Evolutionary conservation across 1,284 basidiomycete species (phyloP).

Genomic region (Sanguinoderma infundibulare): DNA sequence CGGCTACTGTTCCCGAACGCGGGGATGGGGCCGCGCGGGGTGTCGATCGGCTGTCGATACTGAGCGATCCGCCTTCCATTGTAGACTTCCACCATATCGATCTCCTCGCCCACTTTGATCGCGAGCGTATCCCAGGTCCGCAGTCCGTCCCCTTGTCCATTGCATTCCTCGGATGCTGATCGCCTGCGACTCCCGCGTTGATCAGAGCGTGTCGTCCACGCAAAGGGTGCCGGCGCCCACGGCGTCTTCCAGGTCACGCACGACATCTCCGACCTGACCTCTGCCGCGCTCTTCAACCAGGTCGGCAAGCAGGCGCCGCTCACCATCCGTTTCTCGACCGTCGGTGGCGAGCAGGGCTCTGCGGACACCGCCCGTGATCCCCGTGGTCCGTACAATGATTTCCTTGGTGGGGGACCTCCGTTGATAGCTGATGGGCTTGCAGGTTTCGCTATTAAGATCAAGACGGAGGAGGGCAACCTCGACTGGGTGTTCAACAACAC

Average conservation of each 20-base stretch:
- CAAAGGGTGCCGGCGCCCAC: slow-evolving; percentile 89
- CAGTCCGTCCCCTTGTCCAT: slow-evolving; percentile 10
- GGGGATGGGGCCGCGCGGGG: background rate
- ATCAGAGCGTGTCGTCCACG: slow-evolving; percentile 64
- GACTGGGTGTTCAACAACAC: slow-evolving; percentile 95
- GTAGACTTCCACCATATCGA: slow-evolving; percentile 89
- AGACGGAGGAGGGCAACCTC: slow-evolving; percentile 88
- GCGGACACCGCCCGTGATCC: slow-evolving; percentile 92
- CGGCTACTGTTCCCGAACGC: background rate
- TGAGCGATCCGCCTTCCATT: slow-evolving; percentile 10
- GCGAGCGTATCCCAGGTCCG: slow-evolving; percentile 87
- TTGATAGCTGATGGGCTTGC: background rate
- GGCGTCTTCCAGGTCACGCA: slow-evolving; percentile 91
- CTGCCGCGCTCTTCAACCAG: slow-evolving; percentile 71
- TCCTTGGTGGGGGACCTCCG: background rate
- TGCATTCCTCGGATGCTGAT: background rate
- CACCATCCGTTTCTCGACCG: slow-evolving; percentile 87
- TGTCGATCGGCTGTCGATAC: slow-evolving; percentile 11
- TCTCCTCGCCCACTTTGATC: slow-evolving; percentile 88
- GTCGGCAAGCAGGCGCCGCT: slow-evolving; percentile 74
- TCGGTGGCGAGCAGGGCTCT: slow-evolving; percentile 87
- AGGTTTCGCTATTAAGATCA: slow-evolving; percentile 89
- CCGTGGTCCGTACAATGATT: slow-evolving; percentile 49
- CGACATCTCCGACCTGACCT: slow-evolving; percentile 81
- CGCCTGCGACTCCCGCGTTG: background rate